Percentiles rank a stretch among this genome's conserved stretches.
phyloP scores from a whole-genome alignment of 2,329 filamentous ascomycete genomes.

The Trichoderma koningii region DNA sequence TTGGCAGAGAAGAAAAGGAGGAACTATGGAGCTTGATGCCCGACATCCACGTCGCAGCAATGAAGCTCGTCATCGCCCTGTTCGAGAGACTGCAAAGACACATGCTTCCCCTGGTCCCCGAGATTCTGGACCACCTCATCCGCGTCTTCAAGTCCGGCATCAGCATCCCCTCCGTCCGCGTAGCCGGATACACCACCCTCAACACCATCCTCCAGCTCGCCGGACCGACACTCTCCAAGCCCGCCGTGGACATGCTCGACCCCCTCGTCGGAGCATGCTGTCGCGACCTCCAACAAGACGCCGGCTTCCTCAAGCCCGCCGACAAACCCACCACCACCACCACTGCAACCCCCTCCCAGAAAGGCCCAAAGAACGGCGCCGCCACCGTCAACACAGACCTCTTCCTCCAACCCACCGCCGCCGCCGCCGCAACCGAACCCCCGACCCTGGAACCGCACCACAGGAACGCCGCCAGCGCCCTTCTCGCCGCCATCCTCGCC shows the following conservation, averaged over 20 bases:
- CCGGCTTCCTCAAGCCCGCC: slow-evolving; percentile 49
- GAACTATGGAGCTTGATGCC: slow-evolving; percentile 74
- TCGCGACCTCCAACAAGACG: slow-evolving; percentile 66
- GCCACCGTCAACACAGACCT: slow-evolving; percentile 68
- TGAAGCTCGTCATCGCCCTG: slow-evolving; percentile 63
- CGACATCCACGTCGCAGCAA: slow-evolving; percentile 69
- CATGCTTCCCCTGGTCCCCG: slow-evolving; percentile 61
- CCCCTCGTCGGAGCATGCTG: slow-evolving; percentile 69
- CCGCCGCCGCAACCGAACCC: slow-evolving; percentile 36
- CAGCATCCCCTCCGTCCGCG: slow-evolving; percentile 57
- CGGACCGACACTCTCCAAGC: slow-evolving; percentile 68
- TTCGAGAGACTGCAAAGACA: slow-evolving; percentile 59
- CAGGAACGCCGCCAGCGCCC: slow-evolving; percentile 55
- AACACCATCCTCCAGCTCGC: slow-evolving; percentile 59
- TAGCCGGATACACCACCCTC: slow-evolving; percentile 61
- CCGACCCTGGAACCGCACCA: slow-evolving; percentile 50
- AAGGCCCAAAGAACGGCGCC: slow-evolving; percentile 44
- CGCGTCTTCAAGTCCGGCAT: slow-evolving; percentile 68
- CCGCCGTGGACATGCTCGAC: slow-evolving; percentile 63
- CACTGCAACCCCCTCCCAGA: slow-evolving; percentile 20
- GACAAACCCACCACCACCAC: slow-evolving; percentile 39
- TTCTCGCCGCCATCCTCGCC: slow-evolving; percentile 66
- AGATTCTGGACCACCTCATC: slow-evolving; percentile 68
- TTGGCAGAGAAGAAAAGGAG: slow-evolving; percentile 79
- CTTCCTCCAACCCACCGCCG: slow-evolving; percentile 57